Conservation (phyloP, 345 rosid genomes). For the Geranium brycei region DNA sequence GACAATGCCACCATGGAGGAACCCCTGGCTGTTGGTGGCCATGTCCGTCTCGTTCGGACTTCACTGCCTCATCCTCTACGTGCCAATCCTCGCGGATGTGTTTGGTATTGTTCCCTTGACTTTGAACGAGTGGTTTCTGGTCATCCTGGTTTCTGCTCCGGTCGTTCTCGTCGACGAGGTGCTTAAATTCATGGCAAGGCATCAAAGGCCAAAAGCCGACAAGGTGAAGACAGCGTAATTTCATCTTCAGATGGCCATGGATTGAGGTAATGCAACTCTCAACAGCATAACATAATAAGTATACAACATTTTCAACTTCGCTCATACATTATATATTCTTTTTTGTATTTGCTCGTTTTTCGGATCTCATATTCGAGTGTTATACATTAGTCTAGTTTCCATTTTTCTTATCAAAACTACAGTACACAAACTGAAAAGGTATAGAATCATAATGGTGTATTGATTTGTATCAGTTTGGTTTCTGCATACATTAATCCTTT, state of each 20-base stretch:
- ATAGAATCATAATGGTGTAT: too few relatives aligned
- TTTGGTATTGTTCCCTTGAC: constrained; percentile 73
- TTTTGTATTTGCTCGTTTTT: background rate
- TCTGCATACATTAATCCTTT: too few relatives aligned
- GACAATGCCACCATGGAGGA: constrained; percentile 79
- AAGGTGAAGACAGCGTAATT: constrained; percentile 35
- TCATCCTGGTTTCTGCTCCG: constrained; percentile 62
- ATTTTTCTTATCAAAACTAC: background rate
- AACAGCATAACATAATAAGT: too few relatives aligned
- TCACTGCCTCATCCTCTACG: constrained; percentile 70
- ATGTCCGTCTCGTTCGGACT: constrained; percentile 75
- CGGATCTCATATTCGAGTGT: too few relatives aligned
- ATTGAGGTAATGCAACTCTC: background rate
- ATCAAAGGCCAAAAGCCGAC: constrained; percentile 15
- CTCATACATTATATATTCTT: constrained; percentile 2
- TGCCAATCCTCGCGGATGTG: constrained; percentile 63
- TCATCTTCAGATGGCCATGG: too few relatives aligned
- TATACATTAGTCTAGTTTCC: too few relatives aligned
- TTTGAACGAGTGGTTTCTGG: constrained; percentile 63
- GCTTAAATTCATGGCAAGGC: constrained; percentile 55
- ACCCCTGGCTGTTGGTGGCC: constrained; percentile 84
- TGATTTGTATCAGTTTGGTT: too few relatives aligned
- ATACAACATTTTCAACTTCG: too few relatives aligned
- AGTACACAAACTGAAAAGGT: too few relatives aligned
- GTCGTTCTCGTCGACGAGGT: constrained; percentile 71